These are phyloP conservation scores for Sabuloglossum arenarium DNA, from an alignment of 495 filamentous ascomycete genomes.

Conservation along the genomic window DNA sequence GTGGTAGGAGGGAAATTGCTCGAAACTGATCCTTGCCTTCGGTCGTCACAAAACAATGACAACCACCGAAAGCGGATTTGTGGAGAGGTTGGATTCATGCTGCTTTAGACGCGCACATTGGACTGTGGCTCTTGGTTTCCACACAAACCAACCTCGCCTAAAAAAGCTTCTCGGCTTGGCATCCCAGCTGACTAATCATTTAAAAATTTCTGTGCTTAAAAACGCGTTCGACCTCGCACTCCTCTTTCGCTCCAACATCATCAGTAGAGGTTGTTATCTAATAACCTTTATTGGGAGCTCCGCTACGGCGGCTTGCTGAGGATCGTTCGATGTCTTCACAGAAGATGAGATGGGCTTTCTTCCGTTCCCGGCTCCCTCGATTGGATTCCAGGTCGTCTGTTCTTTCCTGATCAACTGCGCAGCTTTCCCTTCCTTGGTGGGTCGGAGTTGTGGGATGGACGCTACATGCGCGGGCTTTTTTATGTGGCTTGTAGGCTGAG, in stretches of 20 bases:
- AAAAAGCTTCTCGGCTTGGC: too few relatives aligned
- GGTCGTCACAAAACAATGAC: too few relatives aligned
- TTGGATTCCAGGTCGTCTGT: neutral
- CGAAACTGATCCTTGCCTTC: too few relatives aligned
- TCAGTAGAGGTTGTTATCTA: slow-evolving; percentile 7
- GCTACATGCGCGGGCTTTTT: neutral
- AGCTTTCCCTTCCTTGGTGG: neutral
- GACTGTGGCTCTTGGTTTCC: too few relatives aligned
- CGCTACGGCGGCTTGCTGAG: slow-evolving; percentile 8
- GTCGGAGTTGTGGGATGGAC: neutral
- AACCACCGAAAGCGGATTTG: too few relatives aligned
- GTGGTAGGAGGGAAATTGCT: too few relatives aligned
- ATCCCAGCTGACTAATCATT: neutral
- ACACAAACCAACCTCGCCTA: too few relatives aligned
- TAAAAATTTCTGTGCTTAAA: neutral
- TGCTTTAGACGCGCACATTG: too few relatives aligned
- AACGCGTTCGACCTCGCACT: neutral
- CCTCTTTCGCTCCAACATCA: slow-evolving; percentile 5
- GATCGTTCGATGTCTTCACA: neutral
- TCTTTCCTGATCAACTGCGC: neutral
- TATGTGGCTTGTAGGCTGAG: too few relatives aligned
- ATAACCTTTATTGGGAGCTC: slow-evolving; percentile 6
- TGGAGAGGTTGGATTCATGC: too few relatives aligned
- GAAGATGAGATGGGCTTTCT: slow-evolving; percentile 1
- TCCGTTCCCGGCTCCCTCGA: slow-evolving; percentile 9